Evolutionary conservation across 208 protist genomes (phyloP).

Genomic region (Crithidia acanthocephali): DNA sequence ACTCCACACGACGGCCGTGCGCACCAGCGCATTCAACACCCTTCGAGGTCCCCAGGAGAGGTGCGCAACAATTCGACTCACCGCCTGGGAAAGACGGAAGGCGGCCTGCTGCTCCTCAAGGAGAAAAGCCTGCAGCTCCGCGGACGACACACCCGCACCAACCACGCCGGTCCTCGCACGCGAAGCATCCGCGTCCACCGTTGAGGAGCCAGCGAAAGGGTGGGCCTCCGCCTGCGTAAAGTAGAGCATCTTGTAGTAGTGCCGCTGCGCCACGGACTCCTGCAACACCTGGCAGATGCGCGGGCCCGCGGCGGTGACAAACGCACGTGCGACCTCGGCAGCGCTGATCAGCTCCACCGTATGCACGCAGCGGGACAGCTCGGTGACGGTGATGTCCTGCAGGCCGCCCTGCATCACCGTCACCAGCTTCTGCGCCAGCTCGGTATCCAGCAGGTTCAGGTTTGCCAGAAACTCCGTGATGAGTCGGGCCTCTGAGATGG

Average conservation of each 20-base stretch:
- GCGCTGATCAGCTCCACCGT: constrained; percentile 26
- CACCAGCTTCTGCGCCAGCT: constrained; percentile 32
- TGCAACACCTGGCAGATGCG: constrained; percentile 42
- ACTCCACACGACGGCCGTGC: constrained; percentile 33
- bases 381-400: constrained; percentile 30
- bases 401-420: constrained; percentile 39
- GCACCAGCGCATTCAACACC: constrained; percentile 59
- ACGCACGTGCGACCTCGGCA: constrained; percentile 21
- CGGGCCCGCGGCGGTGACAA: constrained; percentile 40
- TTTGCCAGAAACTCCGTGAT: constrained; percentile 46
- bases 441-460: constrained; percentile 34
- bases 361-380: constrained; percentile 32
- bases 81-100: constrained; percentile 18
- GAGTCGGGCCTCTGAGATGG: constrained; percentile 45
- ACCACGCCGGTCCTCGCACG: no score
- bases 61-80: constrained; percentile 18
- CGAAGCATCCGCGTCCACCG: no score
- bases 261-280: constrained; percentile 28
- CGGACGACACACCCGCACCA: not conserved
- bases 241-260: constrained; percentile 17
- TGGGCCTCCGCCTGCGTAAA: not conserved
- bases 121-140: constrained; percentile 5
- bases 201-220: no score
- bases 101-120: constrained; percentile 7
- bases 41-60: constrained; percentile 51